Conservation (phyloP, 2,329 filamentous ascomycete species). For the Neonectria punicea region DNA sequence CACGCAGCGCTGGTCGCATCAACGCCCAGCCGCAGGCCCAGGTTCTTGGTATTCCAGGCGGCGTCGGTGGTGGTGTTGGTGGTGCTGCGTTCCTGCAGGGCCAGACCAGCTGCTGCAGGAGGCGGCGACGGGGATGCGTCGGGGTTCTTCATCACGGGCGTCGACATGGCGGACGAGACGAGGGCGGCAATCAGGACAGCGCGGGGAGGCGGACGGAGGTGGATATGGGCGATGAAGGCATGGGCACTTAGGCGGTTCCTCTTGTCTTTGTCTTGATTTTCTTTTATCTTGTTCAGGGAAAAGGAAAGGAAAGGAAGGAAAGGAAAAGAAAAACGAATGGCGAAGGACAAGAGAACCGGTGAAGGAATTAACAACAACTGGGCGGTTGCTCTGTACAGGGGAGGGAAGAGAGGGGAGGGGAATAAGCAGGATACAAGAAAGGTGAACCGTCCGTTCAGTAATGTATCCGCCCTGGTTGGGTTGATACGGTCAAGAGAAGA, state of each 20-base stretch:
- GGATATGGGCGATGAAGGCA: constrained; percentile 10
- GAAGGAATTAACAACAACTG: background rate
- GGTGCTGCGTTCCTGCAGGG: constrained; percentile 27
- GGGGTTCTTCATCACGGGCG: constrained; percentile 16
- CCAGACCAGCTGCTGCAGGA: constrained; percentile 25
- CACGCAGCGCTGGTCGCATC: constrained; percentile 76
- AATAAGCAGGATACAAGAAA: background rate
- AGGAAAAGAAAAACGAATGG: too few relatives aligned
- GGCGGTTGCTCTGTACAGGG: background rate
- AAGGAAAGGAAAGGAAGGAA: background rate
- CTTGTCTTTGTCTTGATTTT: background rate
- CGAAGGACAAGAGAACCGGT: background rate
- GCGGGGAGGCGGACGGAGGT: background rate
- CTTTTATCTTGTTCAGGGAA: background rate
- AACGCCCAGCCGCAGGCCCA: constrained; percentile 72
- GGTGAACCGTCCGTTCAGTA: background rate
- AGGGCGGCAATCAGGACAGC: background rate
- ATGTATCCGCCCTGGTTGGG: constrained; percentile 34
- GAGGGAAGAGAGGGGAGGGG: background rate
- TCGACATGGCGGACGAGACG: background rate
- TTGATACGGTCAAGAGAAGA: background rate
- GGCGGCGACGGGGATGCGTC: constrained; percentile 19
- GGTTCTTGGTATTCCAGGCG: constrained; percentile 79
- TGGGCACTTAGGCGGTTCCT: constrained; percentile 1
- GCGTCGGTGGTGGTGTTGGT: background rate